Evolutionary conservation across 2,329 filamentous ascomycete species (phyloP).

Genomic region (Beauveria asiatica): DNA sequence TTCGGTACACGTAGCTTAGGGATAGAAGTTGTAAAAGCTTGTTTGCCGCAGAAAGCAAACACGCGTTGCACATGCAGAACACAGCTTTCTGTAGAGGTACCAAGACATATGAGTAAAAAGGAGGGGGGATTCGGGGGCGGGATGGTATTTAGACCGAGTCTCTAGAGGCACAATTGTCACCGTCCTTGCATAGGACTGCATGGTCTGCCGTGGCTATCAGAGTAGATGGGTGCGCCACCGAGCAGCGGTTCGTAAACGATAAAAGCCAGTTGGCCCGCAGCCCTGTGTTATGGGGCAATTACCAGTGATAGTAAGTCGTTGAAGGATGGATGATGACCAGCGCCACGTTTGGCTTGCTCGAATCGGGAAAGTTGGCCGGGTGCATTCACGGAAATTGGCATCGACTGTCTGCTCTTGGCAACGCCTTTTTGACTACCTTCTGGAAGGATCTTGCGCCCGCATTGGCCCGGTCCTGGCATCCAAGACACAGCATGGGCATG

Average conservation of each 20-base stretch:
- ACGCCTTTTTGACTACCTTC: neutral
- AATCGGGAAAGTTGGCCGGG: neutral
- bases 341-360: neutral
- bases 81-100: neutral
- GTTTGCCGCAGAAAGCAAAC: slow-evolving; percentile 8
- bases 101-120: neutral
- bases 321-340: neutral
- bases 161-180: slow-evolving; percentile 1
- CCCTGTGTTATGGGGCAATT: neutral
- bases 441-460: too few species aligned
- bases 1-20: neutral
- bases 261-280: neutral
- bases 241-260: neutral
- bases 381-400: slow-evolving; percentile 1
- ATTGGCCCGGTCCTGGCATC: neutral
- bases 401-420: neutral
- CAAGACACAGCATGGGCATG: neutral
- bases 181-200: neutral
- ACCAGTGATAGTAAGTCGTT: neutral
- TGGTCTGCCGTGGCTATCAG: neutral
- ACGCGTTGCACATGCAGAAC: slow-evolving; percentile 1
- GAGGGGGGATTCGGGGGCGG: neutral
- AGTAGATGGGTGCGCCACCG: slow-evolving; percentile 7
- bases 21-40: neutral
- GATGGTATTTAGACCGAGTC: slow-evolving; percentile 3